A percentile compares a stretch with the other conserved stretches of the same genome.
These are phyloP conservation scores for Salix caprea DNA, from an alignment of 345 rosid genomes.

Conservation along the genomic window DNA sequence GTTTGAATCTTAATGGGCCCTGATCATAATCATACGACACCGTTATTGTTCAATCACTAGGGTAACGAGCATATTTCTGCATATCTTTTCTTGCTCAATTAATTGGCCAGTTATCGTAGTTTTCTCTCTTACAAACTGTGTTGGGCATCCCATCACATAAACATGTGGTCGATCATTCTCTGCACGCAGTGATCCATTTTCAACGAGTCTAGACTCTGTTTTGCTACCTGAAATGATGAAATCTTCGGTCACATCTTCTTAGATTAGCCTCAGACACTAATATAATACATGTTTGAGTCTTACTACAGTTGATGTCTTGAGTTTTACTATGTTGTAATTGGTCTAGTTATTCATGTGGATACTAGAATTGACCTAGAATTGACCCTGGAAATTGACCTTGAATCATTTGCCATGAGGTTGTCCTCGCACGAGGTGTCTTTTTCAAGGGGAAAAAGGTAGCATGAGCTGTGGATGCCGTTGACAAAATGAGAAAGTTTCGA, in stretches of 20 bases:
- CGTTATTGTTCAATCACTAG: conserved; percentile 23
- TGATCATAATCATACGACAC: conserved; percentile 23
- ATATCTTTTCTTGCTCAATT: conserved; percentile 14
- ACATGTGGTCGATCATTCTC: conserved; percentile 10
- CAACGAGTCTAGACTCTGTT: conserved; percentile 6
- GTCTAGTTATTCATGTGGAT: not conserved
- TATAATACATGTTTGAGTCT: not conserved
- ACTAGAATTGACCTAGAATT: not conserved
- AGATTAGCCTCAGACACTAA: conserved; percentile 7
- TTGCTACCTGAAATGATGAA: not conserved
- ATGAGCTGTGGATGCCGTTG: not conserved
- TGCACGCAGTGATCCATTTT: conserved; percentile 11
- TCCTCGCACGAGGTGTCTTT: not conserved
- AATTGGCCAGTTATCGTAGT: conserved; percentile 13
- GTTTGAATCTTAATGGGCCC: conserved; percentile 39
- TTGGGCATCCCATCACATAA: conserved; percentile 12
- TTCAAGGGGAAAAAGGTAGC: not conserved
- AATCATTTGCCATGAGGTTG: conserved; percentile 7
- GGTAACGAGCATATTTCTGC: conserved; percentile 23
- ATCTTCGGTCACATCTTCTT: conserved; percentile 6
- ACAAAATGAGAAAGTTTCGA: not conserved
- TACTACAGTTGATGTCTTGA: not conserved
- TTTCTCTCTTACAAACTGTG: conserved; percentile 21
- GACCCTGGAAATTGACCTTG: not conserved
- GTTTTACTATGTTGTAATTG: not conserved